A percentile compares a stretch with the other conserved stretches of the same genome.
These are phyloP conservation scores for Emericellopsis atlantica DNA, from an alignment of 2,329 filamentous ascomycete genomes.

Conservation along the genomic window DNA sequence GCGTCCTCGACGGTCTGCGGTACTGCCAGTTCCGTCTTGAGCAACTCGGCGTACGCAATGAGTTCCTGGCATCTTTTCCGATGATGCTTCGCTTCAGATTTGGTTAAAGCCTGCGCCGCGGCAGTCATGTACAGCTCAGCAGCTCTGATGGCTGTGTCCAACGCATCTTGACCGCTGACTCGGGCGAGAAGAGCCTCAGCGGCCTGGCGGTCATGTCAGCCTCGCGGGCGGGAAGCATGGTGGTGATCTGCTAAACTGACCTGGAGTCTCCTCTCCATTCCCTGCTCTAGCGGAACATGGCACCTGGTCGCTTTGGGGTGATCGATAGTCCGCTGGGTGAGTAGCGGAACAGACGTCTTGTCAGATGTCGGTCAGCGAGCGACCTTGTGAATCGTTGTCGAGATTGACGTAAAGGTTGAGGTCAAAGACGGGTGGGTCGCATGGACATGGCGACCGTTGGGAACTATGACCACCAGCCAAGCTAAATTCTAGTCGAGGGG, in stretches of 20 bases:
- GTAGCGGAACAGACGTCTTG: too few relatives aligned
- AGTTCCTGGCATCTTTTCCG: slow-evolving; percentile 57
- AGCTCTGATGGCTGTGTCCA: slow-evolving; percentile 63
- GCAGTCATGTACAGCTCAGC: slow-evolving; percentile 76
- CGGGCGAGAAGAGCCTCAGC: slow-evolving; percentile 22
- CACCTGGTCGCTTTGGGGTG: background rate
- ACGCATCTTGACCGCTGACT: slow-evolving; percentile 39
- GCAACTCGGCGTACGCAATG: slow-evolving; percentile 58
- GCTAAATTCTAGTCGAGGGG: too few relatives aligned
- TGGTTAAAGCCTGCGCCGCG: slow-evolving; percentile 43
- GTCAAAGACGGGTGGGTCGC: too few relatives aligned
- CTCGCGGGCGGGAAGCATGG: background rate
- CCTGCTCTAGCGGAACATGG: slow-evolving; percentile 4
- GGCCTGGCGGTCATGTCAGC: slow-evolving; percentile 12
- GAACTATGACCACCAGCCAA: too few relatives aligned
- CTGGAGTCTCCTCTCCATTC: slow-evolving; percentile 25
- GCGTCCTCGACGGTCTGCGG: slow-evolving; percentile 2
- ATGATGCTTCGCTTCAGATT: slow-evolving; percentile 54
- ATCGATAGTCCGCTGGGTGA: background rate
- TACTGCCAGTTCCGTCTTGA: slow-evolving; percentile 40
- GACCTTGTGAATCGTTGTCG: too few relatives aligned
- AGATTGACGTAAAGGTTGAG: too few relatives aligned
- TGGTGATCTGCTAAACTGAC: slow-evolving; percentile 9
- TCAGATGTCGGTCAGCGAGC: too few relatives aligned
- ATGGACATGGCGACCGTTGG: too few relatives aligned